Conservation (phyloP, 2,329 filamentous ascomycete genomes). For the Claviceps africana region DNA sequence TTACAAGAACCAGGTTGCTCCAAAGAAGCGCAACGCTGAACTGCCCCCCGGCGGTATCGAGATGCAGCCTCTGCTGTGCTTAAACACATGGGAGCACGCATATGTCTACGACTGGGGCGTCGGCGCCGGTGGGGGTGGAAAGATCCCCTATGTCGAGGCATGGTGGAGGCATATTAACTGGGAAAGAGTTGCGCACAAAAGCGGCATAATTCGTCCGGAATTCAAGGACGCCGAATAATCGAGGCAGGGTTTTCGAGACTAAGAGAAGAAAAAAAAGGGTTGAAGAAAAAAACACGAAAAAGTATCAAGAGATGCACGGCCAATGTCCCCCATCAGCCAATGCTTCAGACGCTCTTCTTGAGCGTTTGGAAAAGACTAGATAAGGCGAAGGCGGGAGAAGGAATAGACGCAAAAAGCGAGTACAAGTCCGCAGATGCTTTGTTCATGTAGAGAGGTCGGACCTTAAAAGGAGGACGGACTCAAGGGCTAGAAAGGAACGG, state of each 20-base stretch:
- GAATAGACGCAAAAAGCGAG: too few relatives aligned
- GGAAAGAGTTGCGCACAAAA: conserved; percentile 47
- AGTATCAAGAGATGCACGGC: not conserved
- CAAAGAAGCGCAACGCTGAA: conserved; percentile 15
- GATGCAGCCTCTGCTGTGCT: conserved; percentile 66
- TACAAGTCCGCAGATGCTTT: not conserved
- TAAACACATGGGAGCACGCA: conserved; percentile 94
- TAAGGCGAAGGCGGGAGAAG: not conserved
- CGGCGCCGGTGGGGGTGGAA: conserved; percentile 48
- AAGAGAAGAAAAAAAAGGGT: not conserved
- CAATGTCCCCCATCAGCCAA: not conserved
- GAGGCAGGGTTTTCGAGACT: not conserved
- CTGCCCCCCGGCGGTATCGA: conserved; percentile 53
- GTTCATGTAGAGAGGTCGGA: not conserved
- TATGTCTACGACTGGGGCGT: conserved; percentile 72
- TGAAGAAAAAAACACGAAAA: not conserved
- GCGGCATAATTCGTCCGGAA: conserved; percentile 20
- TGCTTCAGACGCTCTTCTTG: not conserved
- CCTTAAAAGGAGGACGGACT: not conserved
- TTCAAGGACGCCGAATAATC: conserved; percentile 15
- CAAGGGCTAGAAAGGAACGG: conserved; percentile 3
- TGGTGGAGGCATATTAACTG: conserved; percentile 95
- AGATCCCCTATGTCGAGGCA: conserved; percentile 56
- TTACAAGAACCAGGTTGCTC: conserved; percentile 24
- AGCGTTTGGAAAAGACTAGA: too few relatives aligned